Conservation (phyloP, 495 filamentous ascomycete species). For the Neurospora terricola region DNA sequence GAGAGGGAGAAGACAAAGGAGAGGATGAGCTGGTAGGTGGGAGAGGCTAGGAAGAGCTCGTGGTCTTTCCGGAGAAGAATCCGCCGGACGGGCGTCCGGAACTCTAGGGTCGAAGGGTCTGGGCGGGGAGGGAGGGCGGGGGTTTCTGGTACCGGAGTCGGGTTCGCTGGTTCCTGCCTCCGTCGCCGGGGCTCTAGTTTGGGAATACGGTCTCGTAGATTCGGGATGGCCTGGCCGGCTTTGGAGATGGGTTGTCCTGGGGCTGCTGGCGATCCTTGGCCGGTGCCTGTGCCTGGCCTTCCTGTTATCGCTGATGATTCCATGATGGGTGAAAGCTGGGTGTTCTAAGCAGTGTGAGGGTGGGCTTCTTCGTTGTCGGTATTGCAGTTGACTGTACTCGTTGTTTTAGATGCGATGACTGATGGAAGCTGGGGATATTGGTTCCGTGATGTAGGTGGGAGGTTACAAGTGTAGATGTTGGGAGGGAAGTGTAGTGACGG, state of each 20-base stretch:
- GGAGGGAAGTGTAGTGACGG: not conserved
- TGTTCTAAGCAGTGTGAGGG: not conserved
- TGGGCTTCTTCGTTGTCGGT: not conserved
- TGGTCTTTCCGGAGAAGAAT: slow-evolving; percentile 78
- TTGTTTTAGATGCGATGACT: slow-evolving; percentile 3
- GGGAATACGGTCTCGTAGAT: slow-evolving; percentile 54
- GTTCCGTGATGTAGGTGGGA: not conserved
- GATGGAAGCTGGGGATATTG: not conserved
- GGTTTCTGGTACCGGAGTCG: slow-evolving; percentile 59
- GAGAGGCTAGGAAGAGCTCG: slow-evolving; percentile 66
- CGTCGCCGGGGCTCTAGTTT: slow-evolving; percentile 56
- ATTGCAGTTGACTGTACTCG: not conserved
- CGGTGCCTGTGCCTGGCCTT: not conserved
- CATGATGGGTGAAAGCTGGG: slow-evolving; percentile 10
- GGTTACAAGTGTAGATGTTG: not conserved
- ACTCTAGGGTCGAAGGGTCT: slow-evolving; percentile 49
- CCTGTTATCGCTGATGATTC: slow-evolving; percentile 9
- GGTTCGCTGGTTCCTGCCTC: slow-evolving; percentile 41
- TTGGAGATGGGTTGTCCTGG: not conserved
- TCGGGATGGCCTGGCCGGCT: slow-evolving; percentile 31
- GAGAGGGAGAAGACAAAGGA: slow-evolving; percentile 81
- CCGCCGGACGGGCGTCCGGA: slow-evolving; percentile 56
- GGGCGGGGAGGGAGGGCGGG: slow-evolving; percentile 62
- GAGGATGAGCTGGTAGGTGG: slow-evolving; percentile 65
- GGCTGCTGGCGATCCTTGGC: slow-evolving; percentile 1